These are phyloP conservation scores for Phytomonas sp. DNA, from an alignment of 208 protist genomes.

Conservation along the genomic window DNA sequence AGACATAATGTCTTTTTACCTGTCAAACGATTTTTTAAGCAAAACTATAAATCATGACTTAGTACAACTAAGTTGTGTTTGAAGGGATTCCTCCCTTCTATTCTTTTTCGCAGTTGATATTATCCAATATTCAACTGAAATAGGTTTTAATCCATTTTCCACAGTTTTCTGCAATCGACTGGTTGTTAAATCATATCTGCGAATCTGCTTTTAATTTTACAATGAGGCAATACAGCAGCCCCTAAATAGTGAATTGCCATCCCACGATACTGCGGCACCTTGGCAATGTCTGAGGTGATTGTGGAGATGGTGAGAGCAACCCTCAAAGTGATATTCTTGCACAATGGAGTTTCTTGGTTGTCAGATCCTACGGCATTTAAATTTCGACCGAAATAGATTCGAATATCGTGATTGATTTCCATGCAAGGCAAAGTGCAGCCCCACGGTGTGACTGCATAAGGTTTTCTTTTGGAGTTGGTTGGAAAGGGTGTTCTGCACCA, in stretches of 20 bases:
- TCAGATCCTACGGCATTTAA: neutral
- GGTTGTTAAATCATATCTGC: neutral
- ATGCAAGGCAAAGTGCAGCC: neutral
- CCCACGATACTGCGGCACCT: neutral
- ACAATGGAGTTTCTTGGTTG: neutral
- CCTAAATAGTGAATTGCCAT: neutral
- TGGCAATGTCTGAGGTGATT: neutral
- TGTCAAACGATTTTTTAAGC: neutral
- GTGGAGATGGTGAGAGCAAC: neutral
- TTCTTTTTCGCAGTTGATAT: neutral
- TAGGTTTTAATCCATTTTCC: neutral
- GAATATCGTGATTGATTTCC: neutral
- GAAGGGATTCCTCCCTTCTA: neutral
- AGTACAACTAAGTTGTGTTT: neutral
- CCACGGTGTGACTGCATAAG: neutral
- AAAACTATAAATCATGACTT: neutral
- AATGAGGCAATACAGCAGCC: neutral
- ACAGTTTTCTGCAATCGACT: neutral
- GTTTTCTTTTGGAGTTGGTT: neutral
- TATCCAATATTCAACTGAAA: neutral
- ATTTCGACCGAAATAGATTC: neutral
- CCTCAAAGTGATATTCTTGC: neutral
- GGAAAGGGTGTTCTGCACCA: neutral
- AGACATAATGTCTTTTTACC: neutral
- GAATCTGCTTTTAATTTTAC: neutral